These are phyloP conservation scores for Paxillus ammoniavirescens DNA, from an alignment of 768 basidiomycete genomes.

Conservation along the genomic window DNA sequence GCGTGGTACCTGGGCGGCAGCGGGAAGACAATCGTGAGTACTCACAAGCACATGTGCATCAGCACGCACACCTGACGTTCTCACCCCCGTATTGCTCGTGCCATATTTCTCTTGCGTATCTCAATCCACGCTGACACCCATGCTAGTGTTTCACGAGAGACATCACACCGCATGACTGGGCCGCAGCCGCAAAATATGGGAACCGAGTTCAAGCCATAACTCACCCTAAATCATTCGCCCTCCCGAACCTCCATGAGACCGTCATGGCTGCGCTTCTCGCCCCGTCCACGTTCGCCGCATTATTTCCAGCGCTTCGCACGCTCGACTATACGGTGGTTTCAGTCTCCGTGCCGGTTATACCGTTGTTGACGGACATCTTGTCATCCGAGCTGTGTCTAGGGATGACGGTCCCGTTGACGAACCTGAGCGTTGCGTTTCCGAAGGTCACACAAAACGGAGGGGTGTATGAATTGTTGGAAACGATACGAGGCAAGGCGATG, in stretches of 20 bases:
- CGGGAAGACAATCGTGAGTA: constrained; percentile 23
- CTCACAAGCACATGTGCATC: neutral
- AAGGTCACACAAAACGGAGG: constrained; percentile 15
- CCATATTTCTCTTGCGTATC: neutral
- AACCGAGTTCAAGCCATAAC: constrained; percentile 21
- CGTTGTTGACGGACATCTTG: constrained; percentile 18
- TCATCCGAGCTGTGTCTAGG: constrained; percentile 14
- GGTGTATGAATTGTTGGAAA: constrained; percentile 22
- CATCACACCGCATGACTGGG: constrained; percentile 22
- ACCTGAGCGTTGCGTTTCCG: constrained; percentile 24
- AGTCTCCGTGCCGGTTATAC: constrained; percentile 16
- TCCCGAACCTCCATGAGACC: constrained; percentile 26
- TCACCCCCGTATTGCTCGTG: neutral
- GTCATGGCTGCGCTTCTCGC: constrained; percentile 19
- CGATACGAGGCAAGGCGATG: constrained; percentile 20
- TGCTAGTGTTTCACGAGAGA: constrained; percentile 22
- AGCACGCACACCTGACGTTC: neutral
- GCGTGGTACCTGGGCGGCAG: constrained; percentile 21
- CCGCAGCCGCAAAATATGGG: constrained; percentile 20
- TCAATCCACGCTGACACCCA: neutral
- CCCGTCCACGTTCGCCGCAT: constrained; percentile 15
- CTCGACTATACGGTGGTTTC: constrained; percentile 30
- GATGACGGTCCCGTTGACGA: constrained; percentile 11
- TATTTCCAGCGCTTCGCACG: constrained; percentile 25
- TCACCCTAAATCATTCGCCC: constrained; percentile 20